These are phyloP conservation scores for Hypoxylon sp. DNA, from an alignment of 2,329 filamentous ascomycete genomes.

Conservation along the genomic window DNA sequence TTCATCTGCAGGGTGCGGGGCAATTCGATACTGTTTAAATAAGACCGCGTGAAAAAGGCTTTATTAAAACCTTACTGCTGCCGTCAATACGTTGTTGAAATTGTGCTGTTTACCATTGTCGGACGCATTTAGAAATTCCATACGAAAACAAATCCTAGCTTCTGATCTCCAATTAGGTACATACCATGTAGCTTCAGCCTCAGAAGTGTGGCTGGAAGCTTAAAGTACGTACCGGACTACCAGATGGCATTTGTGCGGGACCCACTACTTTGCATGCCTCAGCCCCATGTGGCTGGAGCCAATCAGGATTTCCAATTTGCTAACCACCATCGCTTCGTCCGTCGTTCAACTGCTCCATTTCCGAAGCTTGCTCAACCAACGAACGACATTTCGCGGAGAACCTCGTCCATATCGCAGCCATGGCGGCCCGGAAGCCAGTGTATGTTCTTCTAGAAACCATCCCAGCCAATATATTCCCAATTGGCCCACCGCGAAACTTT, in stretches of 20 bases:
- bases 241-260: neutral
- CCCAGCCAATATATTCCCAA: slow-evolving; percentile 21
- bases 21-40: neutral
- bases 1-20: slow-evolving; percentile 8
- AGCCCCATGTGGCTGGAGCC: slow-evolving; percentile 51
- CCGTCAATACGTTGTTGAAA: neutral
- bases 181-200: slow-evolving; percentile 30
- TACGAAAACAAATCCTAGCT: slow-evolving; percentile 36
- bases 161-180: slow-evolving; percentile 22
- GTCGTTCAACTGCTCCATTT: slow-evolving; percentile 48
- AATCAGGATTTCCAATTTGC: slow-evolving; percentile 55
- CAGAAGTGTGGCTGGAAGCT: slow-evolving; percentile 35
- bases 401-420: slow-evolving; percentile 59
- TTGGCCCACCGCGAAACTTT: slow-evolving; percentile 28
- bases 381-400: slow-evolving; percentile 40
- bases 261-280: slow-evolving; percentile 1
- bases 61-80: neutral
- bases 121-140: slow-evolving; percentile 31
- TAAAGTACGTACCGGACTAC: slow-evolving; percentile 6
- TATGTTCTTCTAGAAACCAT: slow-evolving; percentile 55
- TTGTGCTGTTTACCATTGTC: slow-evolving; percentile 33
- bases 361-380: slow-evolving; percentile 44
- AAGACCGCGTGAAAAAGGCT: slow-evolving; percentile 5
- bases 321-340: slow-evolving; percentile 41
- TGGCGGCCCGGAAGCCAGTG: slow-evolving; percentile 73